phyloP scores from a whole-genome alignment of 768 basidiomycete genomes.

The Suillus sp. region DNA sequence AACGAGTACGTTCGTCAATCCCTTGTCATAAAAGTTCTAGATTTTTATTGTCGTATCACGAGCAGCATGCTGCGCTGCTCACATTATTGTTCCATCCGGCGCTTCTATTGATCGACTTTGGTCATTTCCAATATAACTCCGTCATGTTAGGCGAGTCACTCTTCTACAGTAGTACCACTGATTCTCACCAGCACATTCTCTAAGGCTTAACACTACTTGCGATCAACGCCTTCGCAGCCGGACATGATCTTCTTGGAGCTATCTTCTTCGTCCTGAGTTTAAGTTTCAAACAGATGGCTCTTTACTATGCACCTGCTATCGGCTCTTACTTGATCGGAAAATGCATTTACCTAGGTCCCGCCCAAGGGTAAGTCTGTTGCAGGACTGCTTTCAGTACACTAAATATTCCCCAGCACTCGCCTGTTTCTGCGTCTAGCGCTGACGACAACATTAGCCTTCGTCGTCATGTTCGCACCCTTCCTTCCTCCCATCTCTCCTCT shows the following conservation, averaged over 20 bases:
- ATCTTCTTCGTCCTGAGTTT: conserved; percentile 82
- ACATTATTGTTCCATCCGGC: conserved; percentile 83
- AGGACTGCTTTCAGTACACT: conserved; percentile 3
- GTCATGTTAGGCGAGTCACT: conserved; percentile 78
- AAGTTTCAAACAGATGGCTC: conserved; percentile 94
- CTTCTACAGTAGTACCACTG: neutral
- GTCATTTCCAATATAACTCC: conserved; percentile 96
- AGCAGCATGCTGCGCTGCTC: conserved; percentile 56
- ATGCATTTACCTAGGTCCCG: conserved; percentile 78
- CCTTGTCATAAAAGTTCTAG: neutral
- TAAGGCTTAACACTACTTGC: conserved; percentile 70
- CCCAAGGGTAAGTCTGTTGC: conserved; percentile 57
- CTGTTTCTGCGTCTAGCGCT: conserved; percentile 70
- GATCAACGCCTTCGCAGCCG: conserved; percentile 67
- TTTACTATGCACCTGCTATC: conserved; percentile 93
- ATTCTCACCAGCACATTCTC: neutral
- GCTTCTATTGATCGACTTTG: conserved; percentile 82
- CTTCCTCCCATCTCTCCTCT: conserved; percentile 64
- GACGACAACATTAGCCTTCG: conserved; percentile 63
- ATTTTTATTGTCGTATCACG: neutral
- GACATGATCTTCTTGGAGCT: conserved; percentile 74
- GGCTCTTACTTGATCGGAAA: conserved; percentile 89
- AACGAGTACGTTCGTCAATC: conserved; percentile 56
- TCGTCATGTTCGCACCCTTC: conserved; percentile 78
- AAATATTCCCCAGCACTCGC: conserved; percentile 33